Evolutionary conservation across 768 basidiomycete species (phyloP), one percentile per base, ranked within the genome.

Genomic region (Psilocybe cubensis): DNA sequence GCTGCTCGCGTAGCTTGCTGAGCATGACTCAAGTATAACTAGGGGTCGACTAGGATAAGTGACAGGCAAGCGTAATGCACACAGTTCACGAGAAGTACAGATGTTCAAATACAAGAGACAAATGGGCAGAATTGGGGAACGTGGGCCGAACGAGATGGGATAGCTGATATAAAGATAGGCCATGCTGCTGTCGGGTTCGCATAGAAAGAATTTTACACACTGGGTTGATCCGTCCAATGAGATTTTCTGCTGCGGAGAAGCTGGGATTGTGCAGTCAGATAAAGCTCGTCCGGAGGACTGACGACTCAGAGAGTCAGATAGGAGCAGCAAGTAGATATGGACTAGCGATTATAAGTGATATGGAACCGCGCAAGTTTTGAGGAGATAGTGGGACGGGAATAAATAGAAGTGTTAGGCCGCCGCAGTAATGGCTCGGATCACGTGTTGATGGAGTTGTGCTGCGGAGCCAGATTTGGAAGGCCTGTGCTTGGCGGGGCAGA

Each of bases 361-460:
- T 38, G 35, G 35, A 38, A n/a, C 12, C 7, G 8, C n/a, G n/a
- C n/a, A n/a, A 17, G 5, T 10, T 38, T 14, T 38, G 14, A 38
- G 35, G 35, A n/a, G 35, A 17, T 38, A 38, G 8, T 38, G 35
- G 11, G 12, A 38, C 35, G 35, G 31, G 35, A 38, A 38, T 38
- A 38, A 38, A 38, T 38, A 38, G 35, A 38, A 38, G 14, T 33
- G 31, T 6, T 38, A n/a, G 35, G 35, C 35, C 35, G 35, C 35
- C 35, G 35, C 35, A 38, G 35, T 17, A 38, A 38, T 38, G 35
- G 35, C 35, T 11, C 35, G 12, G 35, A 46, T 63, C 60, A 61
- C 65, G 58, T 61, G 60, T 24, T 38, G 51, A 58, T 53, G 24
- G 50, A 25, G 38, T 50, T 9, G 33, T 66, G 65, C 65, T 66